Evolutionary conservation across 805 yeast genomes (phyloP), one percentile per base, ranked within the genome.

Genomic region (Suhomyces vadensis): DNA sequence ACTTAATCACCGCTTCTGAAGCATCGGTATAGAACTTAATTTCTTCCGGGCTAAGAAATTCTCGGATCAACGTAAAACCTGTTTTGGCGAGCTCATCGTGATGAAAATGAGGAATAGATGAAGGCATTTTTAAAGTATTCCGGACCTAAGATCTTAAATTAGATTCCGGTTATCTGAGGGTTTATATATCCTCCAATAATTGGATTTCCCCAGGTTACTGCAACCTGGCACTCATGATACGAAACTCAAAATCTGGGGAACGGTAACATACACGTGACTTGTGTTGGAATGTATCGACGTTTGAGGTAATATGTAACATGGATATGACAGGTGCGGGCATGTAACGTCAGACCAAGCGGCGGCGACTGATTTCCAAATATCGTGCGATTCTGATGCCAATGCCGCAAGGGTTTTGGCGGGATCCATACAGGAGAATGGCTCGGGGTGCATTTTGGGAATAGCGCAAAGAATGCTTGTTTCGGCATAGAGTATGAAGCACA

Each of bases 1-100:
- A 50, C 31, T 67, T 59, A 13, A 74, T 69, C 24, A 73, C 58
- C 10, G 52, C 47, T 35, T 69, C 63, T 3, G 79, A 60, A 0
- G 75, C 72, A n/a, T 47, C 48, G 35, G 49, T 49, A 55, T 71
- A 74, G 24, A 48, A 46, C 24, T 52, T 61, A 26, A 76, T 51
- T 49, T 77, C 79, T 25, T 66, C 66, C 5, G 64, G 65, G 9
- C 65, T 55, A 31, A 76, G 67, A 39, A 75, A 66, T n/a, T 56
- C 55, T 33, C 71, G 60, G 35, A 75, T 56, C 11, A 75, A 61
- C 2, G 71, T 64, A 54, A 65, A 70, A 3, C 74, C 74, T 31
- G 56, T 51, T 21, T 61, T 58, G 35, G 58, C 67, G 24, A 69
- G 66, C 45, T 65, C 61, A 41, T 69, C 67, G 52, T 67, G 71